Percentiles rank a stretch among this genome's conserved stretches.
phyloP scores from a whole-genome alignment of 352 stramenopile species.

The Phytophthora rubi region DNA sequence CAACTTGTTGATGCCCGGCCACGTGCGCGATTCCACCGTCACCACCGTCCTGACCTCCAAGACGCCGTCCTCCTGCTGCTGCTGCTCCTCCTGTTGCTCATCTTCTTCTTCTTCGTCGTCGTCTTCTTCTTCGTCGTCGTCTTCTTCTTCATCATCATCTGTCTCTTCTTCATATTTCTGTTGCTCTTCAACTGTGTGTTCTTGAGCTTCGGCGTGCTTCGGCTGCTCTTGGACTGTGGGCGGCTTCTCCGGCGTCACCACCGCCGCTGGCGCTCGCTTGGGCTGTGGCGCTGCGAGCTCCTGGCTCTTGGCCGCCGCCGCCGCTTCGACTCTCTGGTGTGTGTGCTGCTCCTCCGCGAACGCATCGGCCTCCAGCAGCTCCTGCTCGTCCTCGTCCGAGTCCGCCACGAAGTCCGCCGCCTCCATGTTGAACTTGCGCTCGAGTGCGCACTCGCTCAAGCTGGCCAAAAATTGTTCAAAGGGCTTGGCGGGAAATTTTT shows the following conservation, averaged over 20 bases:
- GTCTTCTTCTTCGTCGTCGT: background rate
- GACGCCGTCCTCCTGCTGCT: constrained; percentile 8
- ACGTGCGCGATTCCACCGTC: constrained; percentile 77
- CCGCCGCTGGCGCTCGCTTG: background rate
- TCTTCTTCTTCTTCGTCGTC: background rate
- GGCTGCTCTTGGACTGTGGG: background rate
- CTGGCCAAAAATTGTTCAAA: background rate
- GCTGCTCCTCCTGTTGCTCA: background rate
- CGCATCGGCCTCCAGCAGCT: constrained; percentile 24
- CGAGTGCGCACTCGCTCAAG: background rate
- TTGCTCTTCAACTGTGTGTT: constrained; percentile 9
- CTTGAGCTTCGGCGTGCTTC: background rate
- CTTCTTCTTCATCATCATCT: background rate
- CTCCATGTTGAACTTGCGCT: constrained; percentile 42
- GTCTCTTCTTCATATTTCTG: background rate
- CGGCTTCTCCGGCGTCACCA: constrained; percentile 1
- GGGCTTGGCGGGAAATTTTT: too few relatives aligned
- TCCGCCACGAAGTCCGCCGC: constrained; percentile 60
- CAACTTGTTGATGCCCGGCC: constrained; percentile 89
- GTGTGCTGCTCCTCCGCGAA: constrained; percentile 13
- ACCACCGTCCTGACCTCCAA: constrained; percentile 57
- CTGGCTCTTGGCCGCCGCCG: background rate
- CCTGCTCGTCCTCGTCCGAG: constrained; percentile 53
- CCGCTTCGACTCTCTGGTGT: constrained; percentile 3
- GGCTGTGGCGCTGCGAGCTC: background rate